Conservation (phyloP, 2,329 filamentous ascomycete species). For the Alternaria incomplexa region DNA sequence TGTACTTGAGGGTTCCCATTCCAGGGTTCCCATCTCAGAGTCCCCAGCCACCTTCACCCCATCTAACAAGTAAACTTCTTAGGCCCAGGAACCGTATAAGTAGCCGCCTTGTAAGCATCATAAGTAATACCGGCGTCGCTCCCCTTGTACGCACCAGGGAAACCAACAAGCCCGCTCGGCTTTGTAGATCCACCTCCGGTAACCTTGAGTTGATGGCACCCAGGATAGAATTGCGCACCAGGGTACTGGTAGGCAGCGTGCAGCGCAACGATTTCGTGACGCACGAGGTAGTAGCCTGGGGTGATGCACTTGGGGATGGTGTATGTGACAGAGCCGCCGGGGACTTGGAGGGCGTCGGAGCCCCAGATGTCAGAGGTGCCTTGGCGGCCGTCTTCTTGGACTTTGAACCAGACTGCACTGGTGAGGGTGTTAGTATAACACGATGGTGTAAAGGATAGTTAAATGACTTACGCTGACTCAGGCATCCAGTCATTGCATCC, state of each 20-base stretch:
- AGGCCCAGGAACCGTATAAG: slow-evolving; percentile 39
- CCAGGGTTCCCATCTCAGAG: not conserved
- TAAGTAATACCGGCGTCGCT: slow-evolving; percentile 61
- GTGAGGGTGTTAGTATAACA: slow-evolving; percentile 20
- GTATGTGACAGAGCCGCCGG: slow-evolving; percentile 56
- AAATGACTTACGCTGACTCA: slow-evolving; percentile 48
- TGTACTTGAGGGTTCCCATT: not conserved
- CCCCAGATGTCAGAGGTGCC: slow-evolving; percentile 60
- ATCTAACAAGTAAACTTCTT: slow-evolving; percentile 39
- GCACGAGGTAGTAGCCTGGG: slow-evolving; percentile 63
- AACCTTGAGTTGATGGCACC: slow-evolving; percentile 64
- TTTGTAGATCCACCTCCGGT: slow-evolving; percentile 56
- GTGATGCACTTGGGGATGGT: slow-evolving; percentile 62
- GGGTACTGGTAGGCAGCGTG: slow-evolving; percentile 58
- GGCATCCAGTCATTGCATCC: slow-evolving; percentile 60
- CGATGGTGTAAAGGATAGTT: too few relatives aligned
- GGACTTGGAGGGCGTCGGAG: slow-evolving; percentile 53
- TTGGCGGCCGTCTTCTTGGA: slow-evolving; percentile 58
- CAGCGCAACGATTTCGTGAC: slow-evolving; percentile 64
- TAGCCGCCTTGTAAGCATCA: slow-evolving; percentile 55
- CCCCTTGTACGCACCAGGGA: slow-evolving; percentile 61
- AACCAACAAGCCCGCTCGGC: slow-evolving; percentile 53
- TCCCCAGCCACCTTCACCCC: not conserved
- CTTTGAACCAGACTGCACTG: slow-evolving; percentile 63
- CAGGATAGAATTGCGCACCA: slow-evolving; percentile 64